A percentile compares a stretch with the other conserved stretches of the same genome.
These are phyloP conservation scores for Russula griseocarnosa DNA, from an alignment of 768 basidiomycete species.

Conservation along the genomic window DNA sequence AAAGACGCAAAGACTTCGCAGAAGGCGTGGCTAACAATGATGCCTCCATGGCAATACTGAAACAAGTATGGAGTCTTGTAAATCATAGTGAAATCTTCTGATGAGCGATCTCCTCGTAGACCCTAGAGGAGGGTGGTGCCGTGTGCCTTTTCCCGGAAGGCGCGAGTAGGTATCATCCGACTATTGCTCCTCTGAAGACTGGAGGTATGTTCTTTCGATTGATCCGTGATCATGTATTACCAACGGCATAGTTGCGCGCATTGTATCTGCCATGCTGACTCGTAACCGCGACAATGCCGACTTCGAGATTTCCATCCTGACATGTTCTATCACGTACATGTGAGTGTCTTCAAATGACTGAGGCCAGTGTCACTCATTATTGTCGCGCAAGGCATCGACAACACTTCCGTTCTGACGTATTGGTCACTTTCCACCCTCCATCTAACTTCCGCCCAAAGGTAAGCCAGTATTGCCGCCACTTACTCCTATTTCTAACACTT, in stretches of 20 bases:
- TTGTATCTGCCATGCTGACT: slow-evolving; percentile 73
- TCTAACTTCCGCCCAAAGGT: slow-evolving; percentile 64
- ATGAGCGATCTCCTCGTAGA: slow-evolving; percentile 41
- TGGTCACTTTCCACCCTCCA: slow-evolving; percentile 76
- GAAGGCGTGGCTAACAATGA: slow-evolving; percentile 61
- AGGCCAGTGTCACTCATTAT: slow-evolving; percentile 19
- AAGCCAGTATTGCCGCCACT: not conserved
- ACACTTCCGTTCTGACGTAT: slow-evolving; percentile 82
- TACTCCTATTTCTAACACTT: not conserved
- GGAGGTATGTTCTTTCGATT: slow-evolving; percentile 50
- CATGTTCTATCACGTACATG: slow-evolving; percentile 84
- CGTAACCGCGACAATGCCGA: slow-evolving; percentile 61
- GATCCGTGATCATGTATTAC: slow-evolving; percentile 1
- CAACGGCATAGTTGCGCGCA: slow-evolving; percentile 57
- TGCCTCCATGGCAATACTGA: slow-evolving; percentile 61
- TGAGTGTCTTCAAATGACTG: slow-evolving; percentile 33
- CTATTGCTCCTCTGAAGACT: slow-evolving; percentile 83
- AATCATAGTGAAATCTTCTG: slow-evolving; percentile 9
- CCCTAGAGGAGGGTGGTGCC: slow-evolving; percentile 70
- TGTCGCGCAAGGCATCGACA: slow-evolving; percentile 61
- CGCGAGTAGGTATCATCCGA: slow-evolving; percentile 77
- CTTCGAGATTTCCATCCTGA: slow-evolving; percentile 69
- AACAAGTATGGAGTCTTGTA: slow-evolving; percentile 46
- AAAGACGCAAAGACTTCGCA: slow-evolving; percentile 64
- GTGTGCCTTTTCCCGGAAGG: slow-evolving; percentile 87